These are phyloP conservation scores for Zymoseptoria passerinii DNA, from an alignment of 2,329 filamentous ascomycete species.

Conservation along the genomic window DNA sequence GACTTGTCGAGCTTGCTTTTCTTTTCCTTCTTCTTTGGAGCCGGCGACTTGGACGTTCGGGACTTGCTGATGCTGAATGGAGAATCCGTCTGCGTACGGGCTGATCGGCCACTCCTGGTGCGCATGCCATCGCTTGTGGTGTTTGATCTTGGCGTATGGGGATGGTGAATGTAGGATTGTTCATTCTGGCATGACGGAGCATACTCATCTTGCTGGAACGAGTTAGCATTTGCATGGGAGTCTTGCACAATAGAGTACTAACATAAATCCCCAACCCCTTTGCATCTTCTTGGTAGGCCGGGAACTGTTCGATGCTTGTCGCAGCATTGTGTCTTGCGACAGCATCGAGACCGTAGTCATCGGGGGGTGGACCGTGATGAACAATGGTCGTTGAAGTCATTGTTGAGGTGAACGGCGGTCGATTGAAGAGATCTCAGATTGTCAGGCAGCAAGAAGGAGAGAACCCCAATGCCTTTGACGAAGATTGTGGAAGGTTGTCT, in stretches of 20 bases:
- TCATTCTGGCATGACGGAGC: conserved; percentile 19
- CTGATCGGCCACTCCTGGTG: conserved; percentile 34
- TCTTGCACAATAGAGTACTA: conserved; percentile 9
- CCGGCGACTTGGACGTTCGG: conserved; percentile 28
- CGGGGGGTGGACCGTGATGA: conserved; percentile 17
- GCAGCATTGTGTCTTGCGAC: conserved; percentile 37
- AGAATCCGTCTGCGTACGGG: conserved; percentile 27
- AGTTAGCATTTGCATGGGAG: conserved; percentile 11
- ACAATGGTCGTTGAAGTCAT: conserved; percentile 23
- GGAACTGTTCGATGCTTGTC: conserved; percentile 26
- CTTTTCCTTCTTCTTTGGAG: conserved; percentile 36
- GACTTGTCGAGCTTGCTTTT: conserved; percentile 37
- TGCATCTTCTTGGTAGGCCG: conserved; percentile 25
- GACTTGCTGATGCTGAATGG: conserved; percentile 28
- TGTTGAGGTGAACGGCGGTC: conserved; percentile 11
- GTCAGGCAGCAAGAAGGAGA: neutral
- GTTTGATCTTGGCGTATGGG: conserved; percentile 39
- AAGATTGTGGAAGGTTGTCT: conserved; percentile 10
- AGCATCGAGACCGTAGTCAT: conserved; percentile 33
- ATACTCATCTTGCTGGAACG: conserved; percentile 20
- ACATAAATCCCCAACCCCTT: conserved; percentile 28
- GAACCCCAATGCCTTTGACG: conserved; percentile 4
- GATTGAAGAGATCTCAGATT: conserved; percentile 15
- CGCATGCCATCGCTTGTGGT: conserved; percentile 34
- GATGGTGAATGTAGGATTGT: conserved; percentile 26